Conservation (phyloP, 2,329 filamentous ascomycete genomes). For the Capronia americana region DNA sequence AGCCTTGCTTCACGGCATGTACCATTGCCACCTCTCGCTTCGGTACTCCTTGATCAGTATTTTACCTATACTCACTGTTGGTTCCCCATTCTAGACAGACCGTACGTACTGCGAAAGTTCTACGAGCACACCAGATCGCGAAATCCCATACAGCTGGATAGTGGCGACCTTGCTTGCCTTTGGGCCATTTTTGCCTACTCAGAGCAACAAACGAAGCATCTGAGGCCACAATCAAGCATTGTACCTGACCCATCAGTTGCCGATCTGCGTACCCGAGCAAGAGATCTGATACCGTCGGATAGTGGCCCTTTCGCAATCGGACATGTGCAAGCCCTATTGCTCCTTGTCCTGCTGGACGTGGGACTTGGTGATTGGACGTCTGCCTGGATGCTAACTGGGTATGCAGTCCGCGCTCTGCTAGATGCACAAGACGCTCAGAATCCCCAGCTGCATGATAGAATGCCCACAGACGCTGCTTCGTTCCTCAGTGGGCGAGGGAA, state of each 20-base stretch:
- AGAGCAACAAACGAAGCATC: slow-evolving; percentile 24
- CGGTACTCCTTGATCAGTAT: slow-evolving; percentile 62
- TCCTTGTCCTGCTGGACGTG: slow-evolving; percentile 59
- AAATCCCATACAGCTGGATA: slow-evolving; percentile 9
- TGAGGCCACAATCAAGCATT: neutral
- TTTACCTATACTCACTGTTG: slow-evolving; percentile 65
- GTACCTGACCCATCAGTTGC: slow-evolving; percentile 7
- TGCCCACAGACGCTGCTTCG: neutral
- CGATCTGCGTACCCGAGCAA: slow-evolving; percentile 40
- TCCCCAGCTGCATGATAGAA: neutral
- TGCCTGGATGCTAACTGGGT: slow-evolving; percentile 62
- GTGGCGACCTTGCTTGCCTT: slow-evolving; percentile 48
- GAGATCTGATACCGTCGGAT: slow-evolving; percentile 47
- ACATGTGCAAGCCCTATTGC: slow-evolving; percentile 53
- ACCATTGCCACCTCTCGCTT: slow-evolving; percentile 57
- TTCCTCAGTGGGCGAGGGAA: neutral
- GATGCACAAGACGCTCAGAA: slow-evolving; percentile 39
- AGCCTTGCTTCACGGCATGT: neutral
- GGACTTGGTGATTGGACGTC: slow-evolving; percentile 54
- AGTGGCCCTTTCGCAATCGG: slow-evolving; percentile 49
- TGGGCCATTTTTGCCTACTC: slow-evolving; percentile 55
- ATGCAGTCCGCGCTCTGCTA: slow-evolving; percentile 57
- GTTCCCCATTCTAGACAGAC: slow-evolving; percentile 66
- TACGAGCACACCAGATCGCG: slow-evolving; percentile 52
- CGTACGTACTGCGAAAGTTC: slow-evolving; percentile 62